Conservation (phyloP, 2,329 filamentous ascomycete species). For the Scedosporium apiospermum region DNA sequence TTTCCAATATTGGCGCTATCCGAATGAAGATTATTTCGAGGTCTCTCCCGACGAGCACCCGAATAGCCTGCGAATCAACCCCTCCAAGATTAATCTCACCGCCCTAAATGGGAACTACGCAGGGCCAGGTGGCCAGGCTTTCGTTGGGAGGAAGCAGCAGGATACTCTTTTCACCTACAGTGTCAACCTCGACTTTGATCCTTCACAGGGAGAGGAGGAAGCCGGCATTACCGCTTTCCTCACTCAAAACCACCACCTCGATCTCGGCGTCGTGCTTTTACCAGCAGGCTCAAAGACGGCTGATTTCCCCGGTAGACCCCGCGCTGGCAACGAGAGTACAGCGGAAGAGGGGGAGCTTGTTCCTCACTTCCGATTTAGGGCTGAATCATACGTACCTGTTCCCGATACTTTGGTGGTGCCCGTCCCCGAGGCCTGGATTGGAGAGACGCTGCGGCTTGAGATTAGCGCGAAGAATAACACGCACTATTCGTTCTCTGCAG, state of each 20-base stretch:
- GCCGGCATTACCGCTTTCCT: constrained; percentile 44
- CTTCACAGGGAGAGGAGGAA: constrained; percentile 31
- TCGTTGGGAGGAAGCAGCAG: constrained; percentile 44
- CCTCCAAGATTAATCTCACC: constrained; percentile 43
- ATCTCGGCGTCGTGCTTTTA: constrained; percentile 31
- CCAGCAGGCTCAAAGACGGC: constrained; percentile 17
- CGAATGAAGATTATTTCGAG: constrained; percentile 32
- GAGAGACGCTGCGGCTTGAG: constrained; percentile 25
- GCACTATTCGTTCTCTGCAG: constrained; percentile 31
- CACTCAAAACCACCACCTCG: constrained; percentile 42
- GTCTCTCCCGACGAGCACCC: constrained; percentile 31
- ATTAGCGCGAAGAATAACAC: constrained; percentile 34
- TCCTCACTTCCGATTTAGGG: constrained; percentile 35
- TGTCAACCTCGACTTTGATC: constrained; percentile 33
- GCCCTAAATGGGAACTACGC: constrained; percentile 20
- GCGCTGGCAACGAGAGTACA: not conserved
- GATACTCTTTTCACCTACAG: constrained; percentile 43
- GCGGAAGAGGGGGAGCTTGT: constrained; percentile 14
- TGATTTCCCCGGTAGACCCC: not conserved
- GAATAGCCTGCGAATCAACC: constrained; percentile 34
- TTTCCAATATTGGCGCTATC: constrained; percentile 47
- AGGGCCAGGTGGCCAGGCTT: constrained; percentile 36
- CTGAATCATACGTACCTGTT: constrained; percentile 28
- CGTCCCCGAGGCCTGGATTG: constrained; percentile 28
- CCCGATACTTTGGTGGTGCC: constrained; percentile 25